A percentile compares a stretch with the other conserved stretches of the same genome.
phyloP scores from a whole-genome alignment of 1,284 basidiomycete species.

The Ustilago tritici region DNA sequence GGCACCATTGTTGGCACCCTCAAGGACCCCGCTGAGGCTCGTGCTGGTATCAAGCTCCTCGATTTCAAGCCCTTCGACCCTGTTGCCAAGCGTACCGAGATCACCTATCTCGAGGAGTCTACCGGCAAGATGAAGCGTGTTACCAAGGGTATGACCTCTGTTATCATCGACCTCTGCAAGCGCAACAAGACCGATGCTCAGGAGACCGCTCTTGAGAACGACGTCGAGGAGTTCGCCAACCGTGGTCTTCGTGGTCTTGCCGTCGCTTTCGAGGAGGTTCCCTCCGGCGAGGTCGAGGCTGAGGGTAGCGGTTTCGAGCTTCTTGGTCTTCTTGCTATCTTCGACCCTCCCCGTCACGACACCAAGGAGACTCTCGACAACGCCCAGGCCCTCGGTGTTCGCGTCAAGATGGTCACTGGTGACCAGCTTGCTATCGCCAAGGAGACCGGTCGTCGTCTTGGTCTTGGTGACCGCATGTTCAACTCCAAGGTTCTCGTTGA shows the following conservation, averaged over 20 bases:
- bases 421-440: conserved; percentile 99
- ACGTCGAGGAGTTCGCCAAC: conserved; percentile 92
- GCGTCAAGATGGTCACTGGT: conserved; percentile 99
- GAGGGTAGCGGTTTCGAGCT: conserved; percentile 96
- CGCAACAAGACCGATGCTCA: conserved; percentile 94
- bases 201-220: conserved; percentile 89
- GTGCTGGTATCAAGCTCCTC: conserved; percentile 90
- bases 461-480: conserved; percentile 96
- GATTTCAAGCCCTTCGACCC: conserved; percentile 99
- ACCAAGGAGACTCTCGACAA: conserved; percentile 99
- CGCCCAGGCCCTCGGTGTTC: conserved; percentile 92
- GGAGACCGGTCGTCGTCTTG: conserved; percentile 97
- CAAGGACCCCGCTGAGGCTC: conserved; percentile 77
- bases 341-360: conserved; percentile 96
- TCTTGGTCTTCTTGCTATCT: conserved; percentile 95
- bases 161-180: conserved; percentile 84
- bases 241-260: conserved; percentile 98
- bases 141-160: conserved; percentile 99
- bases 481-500: conserved; percentile 94
- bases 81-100: conserved; percentile 98
- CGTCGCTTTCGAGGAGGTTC: conserved; percentile 93
- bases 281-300: conserved; percentile 78
- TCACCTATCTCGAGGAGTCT: conserved; percentile 93
- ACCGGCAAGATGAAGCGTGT: conserved; percentile 95
- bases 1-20: conserved; percentile 85